Conservation (phyloP, 495 filamentous ascomycete genomes). For the Staphylotrichum longicolle region DNA sequence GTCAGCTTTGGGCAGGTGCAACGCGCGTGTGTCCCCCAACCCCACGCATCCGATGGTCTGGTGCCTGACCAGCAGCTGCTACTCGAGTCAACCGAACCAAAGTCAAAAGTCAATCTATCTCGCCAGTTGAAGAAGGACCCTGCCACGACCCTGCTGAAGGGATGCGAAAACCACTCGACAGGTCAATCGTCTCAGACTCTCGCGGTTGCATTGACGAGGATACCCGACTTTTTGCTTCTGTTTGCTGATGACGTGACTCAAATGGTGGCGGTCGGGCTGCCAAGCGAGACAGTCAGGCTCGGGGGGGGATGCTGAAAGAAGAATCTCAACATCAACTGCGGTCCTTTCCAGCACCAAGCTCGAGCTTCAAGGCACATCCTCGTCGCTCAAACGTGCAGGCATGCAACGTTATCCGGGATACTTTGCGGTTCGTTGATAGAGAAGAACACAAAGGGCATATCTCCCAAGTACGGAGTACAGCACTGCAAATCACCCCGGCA, state of each 20-base stretch:
- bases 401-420: not conserved
- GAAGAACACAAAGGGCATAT: not conserved
- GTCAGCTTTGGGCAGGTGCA: slow-evolving; percentile 12
- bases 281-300: slow-evolving; percentile 24
- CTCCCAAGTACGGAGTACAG: not conserved
- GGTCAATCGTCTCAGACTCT: no score
- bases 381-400: slow-evolving; percentile 5
- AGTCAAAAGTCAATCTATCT: not conserved
- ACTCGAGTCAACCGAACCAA: not conserved
- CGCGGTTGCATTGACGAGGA: no score
- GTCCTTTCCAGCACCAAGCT: not conserved
- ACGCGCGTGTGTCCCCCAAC: not conserved
- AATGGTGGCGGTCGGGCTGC: slow-evolving; percentile 12
- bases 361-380: not conserved
- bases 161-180: no score
- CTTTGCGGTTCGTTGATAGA: not conserved
- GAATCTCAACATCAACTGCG: slow-evolving; percentile 2
- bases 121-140: not conserved
- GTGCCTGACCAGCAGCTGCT: not conserved
- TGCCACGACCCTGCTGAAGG: no score
- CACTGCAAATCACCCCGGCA: not conserved
- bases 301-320: not conserved
- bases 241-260: slow-evolving; percentile 31
- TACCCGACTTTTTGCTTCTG: slow-evolving; percentile 6
- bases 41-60: slow-evolving; percentile 1